phyloP scores from a whole-genome alignment of 2,329 filamentous ascomycete genomes.

The Xylariaceae sp. region DNA sequence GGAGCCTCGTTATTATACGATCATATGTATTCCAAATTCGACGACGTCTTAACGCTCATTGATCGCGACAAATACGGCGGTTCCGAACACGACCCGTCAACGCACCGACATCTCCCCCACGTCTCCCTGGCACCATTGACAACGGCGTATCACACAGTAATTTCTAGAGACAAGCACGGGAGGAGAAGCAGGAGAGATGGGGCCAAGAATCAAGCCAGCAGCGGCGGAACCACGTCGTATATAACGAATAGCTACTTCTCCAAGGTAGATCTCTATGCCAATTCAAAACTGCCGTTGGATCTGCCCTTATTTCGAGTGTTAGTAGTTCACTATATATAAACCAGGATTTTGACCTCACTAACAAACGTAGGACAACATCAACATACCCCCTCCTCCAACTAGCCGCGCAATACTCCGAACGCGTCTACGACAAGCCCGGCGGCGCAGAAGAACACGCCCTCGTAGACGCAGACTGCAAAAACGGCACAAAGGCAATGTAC shows the following conservation, averaged over 20 bases:
- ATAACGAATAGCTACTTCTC: constrained; percentile 58
- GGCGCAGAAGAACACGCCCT: constrained; percentile 62
- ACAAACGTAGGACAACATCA: constrained; percentile 51
- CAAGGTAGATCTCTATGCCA: constrained; percentile 74
- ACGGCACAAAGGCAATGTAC: constrained; percentile 79
- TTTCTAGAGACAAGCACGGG: constrained; percentile 15
- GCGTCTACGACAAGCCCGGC: constrained; percentile 63
- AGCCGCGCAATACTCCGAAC: constrained; percentile 71
- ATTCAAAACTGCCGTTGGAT: constrained; percentile 65
- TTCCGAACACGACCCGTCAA: constrained; percentile 50
- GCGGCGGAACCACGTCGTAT: constrained; percentile 31
- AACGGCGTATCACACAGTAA: constrained; percentile 4
- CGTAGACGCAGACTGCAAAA: constrained; percentile 63
- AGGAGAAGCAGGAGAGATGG: constrained; percentile 34
- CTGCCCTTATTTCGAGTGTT: constrained; percentile 65
- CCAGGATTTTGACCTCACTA: too few species aligned
- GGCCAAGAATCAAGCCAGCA: constrained; percentile 33
- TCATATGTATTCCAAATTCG: constrained; percentile 56
- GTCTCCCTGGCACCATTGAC: constrained; percentile 15
- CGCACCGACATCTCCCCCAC: constrained; percentile 30
- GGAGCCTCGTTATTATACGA: constrained; percentile 47
- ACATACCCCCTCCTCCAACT: constrained; percentile 74
- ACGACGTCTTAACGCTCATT: constrained; percentile 66
- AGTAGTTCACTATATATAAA: constrained; percentile 21
- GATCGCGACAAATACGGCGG: constrained; percentile 55